phyloP scores from a whole-genome alignment of 352 stramenopile species.

The Pythium phragmiticola region DNA sequence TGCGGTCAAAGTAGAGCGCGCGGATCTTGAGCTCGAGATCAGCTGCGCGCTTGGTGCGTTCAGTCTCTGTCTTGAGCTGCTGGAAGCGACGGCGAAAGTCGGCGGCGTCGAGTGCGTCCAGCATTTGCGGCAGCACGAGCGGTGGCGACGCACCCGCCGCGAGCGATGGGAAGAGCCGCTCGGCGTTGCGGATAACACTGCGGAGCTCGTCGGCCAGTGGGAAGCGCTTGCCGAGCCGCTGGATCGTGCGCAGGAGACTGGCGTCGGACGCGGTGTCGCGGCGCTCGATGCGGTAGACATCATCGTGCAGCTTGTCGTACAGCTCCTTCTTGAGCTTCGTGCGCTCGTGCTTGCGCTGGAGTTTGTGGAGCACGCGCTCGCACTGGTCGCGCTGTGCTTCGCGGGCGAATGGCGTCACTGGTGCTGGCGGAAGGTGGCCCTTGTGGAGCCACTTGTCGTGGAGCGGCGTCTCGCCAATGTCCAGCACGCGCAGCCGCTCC shows the following conservation, averaged over 20 bases:
- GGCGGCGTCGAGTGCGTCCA: constrained; percentile 26
- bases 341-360: constrained; percentile 66
- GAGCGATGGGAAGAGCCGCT: constrained; percentile 67
- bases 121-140: background rate
- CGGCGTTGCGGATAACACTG: constrained; percentile 80
- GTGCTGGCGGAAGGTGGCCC: constrained; percentile 37
- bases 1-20: constrained; percentile 88
- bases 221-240: constrained; percentile 62
- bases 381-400: constrained; percentile 30
- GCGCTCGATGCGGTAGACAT: constrained; percentile 57
- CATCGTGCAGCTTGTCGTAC: constrained; percentile 54
- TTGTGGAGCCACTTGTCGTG: constrained; percentile 53
- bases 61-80: constrained; percentile 39
- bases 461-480: constrained; percentile 73
- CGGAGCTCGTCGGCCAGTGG: constrained; percentile 59
- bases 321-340: constrained; percentile 55
- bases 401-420: background rate
- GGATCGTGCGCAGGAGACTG: constrained; percentile 39
- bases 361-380: constrained; percentile 50
- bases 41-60: constrained; percentile 76
- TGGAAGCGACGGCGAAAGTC: constrained; percentile 41
- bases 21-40: constrained; percentile 90
- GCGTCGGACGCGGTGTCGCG: constrained; percentile 25
- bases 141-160: constrained; percentile 31
- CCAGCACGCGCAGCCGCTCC: constrained; percentile 57